phyloP scores from a whole-genome alignment of 2,329 filamentous ascomycete genomes.

The Karstenula rhodostoma region DNA sequence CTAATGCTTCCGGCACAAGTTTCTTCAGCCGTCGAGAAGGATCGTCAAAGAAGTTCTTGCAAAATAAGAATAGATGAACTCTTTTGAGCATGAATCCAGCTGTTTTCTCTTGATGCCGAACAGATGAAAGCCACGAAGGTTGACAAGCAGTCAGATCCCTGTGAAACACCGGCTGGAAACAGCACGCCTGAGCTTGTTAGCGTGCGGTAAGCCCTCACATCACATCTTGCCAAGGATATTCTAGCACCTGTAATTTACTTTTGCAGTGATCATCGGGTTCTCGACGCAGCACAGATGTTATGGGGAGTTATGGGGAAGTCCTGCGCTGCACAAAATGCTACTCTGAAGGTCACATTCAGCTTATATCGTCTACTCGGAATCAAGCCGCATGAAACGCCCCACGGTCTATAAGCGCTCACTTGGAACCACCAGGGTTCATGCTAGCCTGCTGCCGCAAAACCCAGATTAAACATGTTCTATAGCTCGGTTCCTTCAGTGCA shows the following conservation, averaged over 20 bases:
- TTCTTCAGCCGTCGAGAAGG: neutral
- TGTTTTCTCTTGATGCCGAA: slow-evolving; percentile 1
- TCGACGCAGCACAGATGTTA: slow-evolving; percentile 28
- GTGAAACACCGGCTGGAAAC: slow-evolving; percentile 7
- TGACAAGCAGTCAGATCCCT: slow-evolving; percentile 9
- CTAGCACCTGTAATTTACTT: slow-evolving; percentile 34
- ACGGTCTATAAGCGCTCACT: slow-evolving; percentile 26
- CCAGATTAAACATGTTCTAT: slow-evolving; percentile 35
- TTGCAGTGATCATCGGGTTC: slow-evolving; percentile 29
- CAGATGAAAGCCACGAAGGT: neutral
- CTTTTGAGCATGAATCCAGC: neutral
- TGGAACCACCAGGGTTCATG: slow-evolving; percentile 31
- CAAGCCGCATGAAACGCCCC: slow-evolving; percentile 25
- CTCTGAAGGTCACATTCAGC: slow-evolving; percentile 23
- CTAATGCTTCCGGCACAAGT: neutral
- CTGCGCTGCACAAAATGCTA: slow-evolving; percentile 22
- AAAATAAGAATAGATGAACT: neutral
- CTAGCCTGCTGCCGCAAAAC: slow-evolving; percentile 28
- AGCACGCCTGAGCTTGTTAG: slow-evolving; percentile 20
- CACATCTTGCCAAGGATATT: slow-evolving; percentile 28
- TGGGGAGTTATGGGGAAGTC: slow-evolving; percentile 18
- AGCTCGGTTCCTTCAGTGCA: slow-evolving; percentile 26
- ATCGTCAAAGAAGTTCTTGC: too few relatives aligned
- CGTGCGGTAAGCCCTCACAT: slow-evolving; percentile 14
- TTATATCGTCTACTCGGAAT: slow-evolving; percentile 19